These are phyloP conservation scores for Globisporangium lucens DNA, from an alignment of 352 stramenopile genomes.

Conservation along the genomic window DNA sequence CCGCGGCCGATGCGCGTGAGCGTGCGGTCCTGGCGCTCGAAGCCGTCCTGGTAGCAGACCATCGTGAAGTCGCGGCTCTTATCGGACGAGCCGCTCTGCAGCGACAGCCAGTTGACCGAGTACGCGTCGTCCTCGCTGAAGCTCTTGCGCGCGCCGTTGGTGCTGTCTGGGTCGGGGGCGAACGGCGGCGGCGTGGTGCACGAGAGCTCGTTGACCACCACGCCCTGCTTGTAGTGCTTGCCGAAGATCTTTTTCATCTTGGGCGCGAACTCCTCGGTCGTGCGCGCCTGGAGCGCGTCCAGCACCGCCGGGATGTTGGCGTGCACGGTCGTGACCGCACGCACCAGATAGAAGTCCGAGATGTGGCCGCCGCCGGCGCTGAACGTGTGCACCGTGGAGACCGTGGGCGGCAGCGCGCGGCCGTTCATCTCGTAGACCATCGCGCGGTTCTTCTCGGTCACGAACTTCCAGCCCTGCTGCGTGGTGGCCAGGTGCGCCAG, in stretches of 20 bases:
- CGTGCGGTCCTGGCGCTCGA: conserved; percentile 35
- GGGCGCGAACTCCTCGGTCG: conserved; percentile 41
- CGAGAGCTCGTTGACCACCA: conserved; percentile 61
- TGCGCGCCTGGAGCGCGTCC: conserved; percentile 39
- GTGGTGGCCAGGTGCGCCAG: conserved; percentile 47
- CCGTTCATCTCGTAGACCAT: conserved; percentile 65
- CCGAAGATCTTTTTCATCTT: conserved; percentile 63
- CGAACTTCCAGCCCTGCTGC: conserved; percentile 44
- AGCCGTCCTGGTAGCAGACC: conserved; percentile 70
- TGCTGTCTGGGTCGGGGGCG: conserved; percentile 27
- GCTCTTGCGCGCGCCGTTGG: conserved; percentile 19
- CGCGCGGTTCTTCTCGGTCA: conserved; percentile 45
- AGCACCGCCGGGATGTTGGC: conserved; percentile 44
- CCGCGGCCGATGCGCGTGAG: conserved; percentile 27
- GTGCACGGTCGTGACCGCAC: conserved; percentile 54
- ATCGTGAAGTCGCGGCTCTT: conserved; percentile 61
- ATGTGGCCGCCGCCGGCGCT: conserved; percentile 41
- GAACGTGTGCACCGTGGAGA: conserved; percentile 47
- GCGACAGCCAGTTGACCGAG: conserved; percentile 62
- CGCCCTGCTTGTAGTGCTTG: conserved; percentile 44
- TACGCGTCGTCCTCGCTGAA: conserved; percentile 68
- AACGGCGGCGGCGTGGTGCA: conserved; percentile 57
- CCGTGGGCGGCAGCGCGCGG: conserved; percentile 34
- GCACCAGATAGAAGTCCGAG: conserved; percentile 66
- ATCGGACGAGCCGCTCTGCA: conserved; percentile 38